Percentiles rank a stretch among this genome's conserved stretches.
These are phyloP conservation scores for Rhizoclosmatium globosum DNA, from an alignment of 192 early-diverging fungal species.

Conservation along the genomic window DNA sequence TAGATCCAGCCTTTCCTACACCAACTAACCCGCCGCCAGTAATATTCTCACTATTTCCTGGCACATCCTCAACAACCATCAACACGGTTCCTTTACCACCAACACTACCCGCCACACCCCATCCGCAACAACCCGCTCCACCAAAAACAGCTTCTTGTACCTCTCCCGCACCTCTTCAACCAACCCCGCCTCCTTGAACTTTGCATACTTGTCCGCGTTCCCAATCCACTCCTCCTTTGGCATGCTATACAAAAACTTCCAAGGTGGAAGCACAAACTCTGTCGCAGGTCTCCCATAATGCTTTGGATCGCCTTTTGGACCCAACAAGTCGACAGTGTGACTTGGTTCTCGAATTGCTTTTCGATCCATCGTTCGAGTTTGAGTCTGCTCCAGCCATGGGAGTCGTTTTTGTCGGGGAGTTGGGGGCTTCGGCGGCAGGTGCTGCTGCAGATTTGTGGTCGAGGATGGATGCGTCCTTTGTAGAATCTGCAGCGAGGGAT, in stretches of 20 bases:
- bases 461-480: background rate
- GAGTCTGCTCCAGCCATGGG: conserved; percentile 32
- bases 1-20: background rate
- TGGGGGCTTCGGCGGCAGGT: background rate
- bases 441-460: background rate
- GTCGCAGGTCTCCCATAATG: conserved; percentile 6
- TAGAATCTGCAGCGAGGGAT: background rate
- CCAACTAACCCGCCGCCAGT: background rate
- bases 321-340: background rate
- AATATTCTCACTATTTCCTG: background rate
- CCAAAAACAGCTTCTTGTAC: conserved; percentile 22
- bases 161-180: conserved; percentile 17
- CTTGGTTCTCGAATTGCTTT: conserved; percentile 26
- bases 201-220: conserved; percentile 18
- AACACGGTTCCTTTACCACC: background rate
- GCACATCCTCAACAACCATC: conserved; percentile 4
- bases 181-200: background rate
- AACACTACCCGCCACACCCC: background rate
- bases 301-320: conserved; percentile 23
- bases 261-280: conserved; percentile 26
- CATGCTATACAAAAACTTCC: conserved; percentile 33
- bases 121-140: conserved; percentile 10
- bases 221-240: conserved; percentile 9
- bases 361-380: conserved; percentile 35
- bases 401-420: background rate